phyloP scores from a whole-genome alignment of 1,284 basidiomycete species.

The Ustilago cynodontis region DNA sequence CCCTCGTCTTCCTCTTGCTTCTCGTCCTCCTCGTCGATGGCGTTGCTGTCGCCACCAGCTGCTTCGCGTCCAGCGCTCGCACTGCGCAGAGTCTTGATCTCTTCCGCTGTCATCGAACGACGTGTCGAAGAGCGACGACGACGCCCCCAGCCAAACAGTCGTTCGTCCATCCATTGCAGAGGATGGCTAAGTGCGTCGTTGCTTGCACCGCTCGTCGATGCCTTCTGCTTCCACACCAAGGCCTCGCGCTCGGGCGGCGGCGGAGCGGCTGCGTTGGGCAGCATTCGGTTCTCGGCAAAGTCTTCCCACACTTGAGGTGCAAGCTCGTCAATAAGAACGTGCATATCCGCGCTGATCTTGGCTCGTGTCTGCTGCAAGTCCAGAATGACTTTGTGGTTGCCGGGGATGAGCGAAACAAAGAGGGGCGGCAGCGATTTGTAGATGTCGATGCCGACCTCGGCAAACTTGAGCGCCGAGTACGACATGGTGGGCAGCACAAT shows the following conservation, averaged over 20 bases:
- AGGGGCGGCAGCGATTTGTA: constrained; percentile 96
- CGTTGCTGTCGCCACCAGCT: constrained; percentile 11
- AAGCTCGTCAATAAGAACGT: constrained; percentile 85
- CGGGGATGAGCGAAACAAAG: constrained; percentile 88
- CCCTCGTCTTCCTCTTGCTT: constrained; percentile 30
- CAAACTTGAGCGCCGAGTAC: constrained; percentile 95
- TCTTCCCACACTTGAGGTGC: constrained; percentile 68
- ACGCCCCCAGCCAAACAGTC: constrained; percentile 84
- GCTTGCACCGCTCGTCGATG: constrained; percentile 30
- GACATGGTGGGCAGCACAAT: constrained; percentile 87
- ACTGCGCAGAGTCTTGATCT: constrained; percentile 35
- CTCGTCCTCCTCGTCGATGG: constrained; percentile 35
- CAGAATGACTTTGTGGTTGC: constrained; percentile 86
- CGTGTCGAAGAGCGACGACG: constrained; percentile 49
- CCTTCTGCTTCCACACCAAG: constrained; percentile 57
- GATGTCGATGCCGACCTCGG: constrained; percentile 98
- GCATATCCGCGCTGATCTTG: constrained; percentile 86
- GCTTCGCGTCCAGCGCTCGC: constrained; percentile 20
- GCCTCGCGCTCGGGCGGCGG: constrained; percentile 56
- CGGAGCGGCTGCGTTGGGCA: constrained; percentile 52
- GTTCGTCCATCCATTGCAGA: constrained; percentile 84
- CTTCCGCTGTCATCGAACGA: constrained; percentile 47
- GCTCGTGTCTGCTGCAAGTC: constrained; percentile 83
- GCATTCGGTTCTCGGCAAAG: constrained; percentile 64
- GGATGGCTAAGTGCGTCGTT: constrained; percentile 65